Conservation (phyloP, 2,329 filamentous ascomycete species). For the Fusarium succisae region DNA sequence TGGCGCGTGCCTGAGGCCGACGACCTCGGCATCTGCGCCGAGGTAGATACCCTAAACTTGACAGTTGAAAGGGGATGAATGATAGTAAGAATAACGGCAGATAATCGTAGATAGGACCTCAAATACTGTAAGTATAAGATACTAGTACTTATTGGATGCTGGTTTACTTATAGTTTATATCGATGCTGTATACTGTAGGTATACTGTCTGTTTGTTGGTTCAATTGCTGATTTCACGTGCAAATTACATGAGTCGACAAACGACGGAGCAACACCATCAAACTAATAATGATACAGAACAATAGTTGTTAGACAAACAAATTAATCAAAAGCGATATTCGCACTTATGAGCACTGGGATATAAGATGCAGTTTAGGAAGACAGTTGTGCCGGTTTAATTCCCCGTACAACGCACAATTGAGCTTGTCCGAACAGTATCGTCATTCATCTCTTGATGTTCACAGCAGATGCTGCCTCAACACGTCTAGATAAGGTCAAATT, state of each 20-base stretch:
- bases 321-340: no score
- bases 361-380: fast-evolving
- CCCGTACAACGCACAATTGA: fast-evolving
- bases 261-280: background rate
- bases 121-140: background rate
- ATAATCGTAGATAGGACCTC: background rate
- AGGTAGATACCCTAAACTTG: constrained; percentile 27
- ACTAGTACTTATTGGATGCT: background rate
- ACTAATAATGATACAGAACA: no score
- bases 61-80: background rate
- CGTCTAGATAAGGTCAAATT: background rate
- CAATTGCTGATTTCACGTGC: background rate
- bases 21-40: constrained; percentile 23
- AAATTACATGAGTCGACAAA: background rate
- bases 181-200: no score
- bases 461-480: background rate
- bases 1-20: constrained; percentile 38
- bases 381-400: fast-evolving
- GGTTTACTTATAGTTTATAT: fast-evolving
- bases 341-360: fast-evolving
- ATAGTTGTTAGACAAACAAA: no score
- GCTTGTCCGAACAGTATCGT: background rate
- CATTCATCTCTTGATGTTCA: no score
- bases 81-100: background rate
- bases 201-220: background rate